Evolutionary conservation across 78 protist genomes (phyloP), one percentile per base, ranked within the genome.

Genomic region (Isochrysis galbana): DNA sequence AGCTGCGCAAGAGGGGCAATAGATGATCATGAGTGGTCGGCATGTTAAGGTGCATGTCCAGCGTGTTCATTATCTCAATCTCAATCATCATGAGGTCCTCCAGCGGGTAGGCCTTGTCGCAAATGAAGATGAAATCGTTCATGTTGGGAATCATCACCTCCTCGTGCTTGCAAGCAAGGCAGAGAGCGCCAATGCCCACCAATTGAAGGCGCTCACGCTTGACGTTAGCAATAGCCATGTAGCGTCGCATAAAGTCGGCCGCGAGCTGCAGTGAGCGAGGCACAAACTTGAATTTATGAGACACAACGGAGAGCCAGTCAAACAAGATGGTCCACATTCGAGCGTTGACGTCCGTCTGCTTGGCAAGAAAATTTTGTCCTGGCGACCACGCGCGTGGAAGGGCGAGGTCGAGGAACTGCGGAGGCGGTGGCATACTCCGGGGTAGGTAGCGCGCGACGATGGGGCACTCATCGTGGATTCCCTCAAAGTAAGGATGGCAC

Each of bases 401-500:
- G 46, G 34, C n/a, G 34, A 77, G 47, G 34, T 36, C 25, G n/a
- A 77, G 84, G 84, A 77, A 77, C 48, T 46, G 84, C 84, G 84
- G 3, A 23, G 84, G 84, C 84, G 84, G 32, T 32, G 84, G 84
- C 84, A 39, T 39, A 17, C 32, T 17, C 46, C 2, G 84, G 47
- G 84, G 84, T 46, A 77, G 84, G 84, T 77, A 39, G n/a, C 47
- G 47, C 47, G 84, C 84, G 84, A 77, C 47, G 47, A 77, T 46
- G 34, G 14, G 25, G 84, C 84, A 77, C 88, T 80, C 55, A 4
- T 44, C 88, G 55, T 41, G 55, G n/a, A 80, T 38, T 23, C 32
- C 55, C 23, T 14, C 54, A 41, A 91, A 83, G 90, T 91, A 91
- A 10, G 93, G 95, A 36, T 94, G 95, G 29, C 11, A 22, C 17